A percentile compares a stretch with the other conserved stretches of the same genome.
Evolutionary conservation across 306 rosid species (phyloP).

Genomic region (Sindora glabra): DNA sequence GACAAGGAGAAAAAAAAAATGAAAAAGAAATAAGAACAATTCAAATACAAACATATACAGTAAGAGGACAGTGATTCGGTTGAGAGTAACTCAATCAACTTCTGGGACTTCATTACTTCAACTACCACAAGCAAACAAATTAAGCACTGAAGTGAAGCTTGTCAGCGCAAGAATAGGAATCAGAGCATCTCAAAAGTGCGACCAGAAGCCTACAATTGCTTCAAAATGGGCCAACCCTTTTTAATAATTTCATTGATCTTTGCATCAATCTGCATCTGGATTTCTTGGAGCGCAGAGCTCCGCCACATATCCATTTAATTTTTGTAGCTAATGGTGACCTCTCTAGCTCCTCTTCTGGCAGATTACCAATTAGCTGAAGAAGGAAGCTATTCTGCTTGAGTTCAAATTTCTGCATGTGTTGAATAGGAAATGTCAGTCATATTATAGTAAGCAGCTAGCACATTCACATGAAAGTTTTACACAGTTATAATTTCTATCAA

Average conservation of each 20-base stretch:
- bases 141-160: not conserved
- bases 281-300: slow-evolving; percentile 69
- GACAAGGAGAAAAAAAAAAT: too few species aligned
- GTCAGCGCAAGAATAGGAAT: not conserved
- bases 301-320: slow-evolving; percentile 80
- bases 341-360: slow-evolving; percentile 78
- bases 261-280: slow-evolving; percentile 66
- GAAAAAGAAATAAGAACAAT: too few species aligned
- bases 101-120: too few species aligned
- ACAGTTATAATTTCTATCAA: too few species aligned
- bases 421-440: slow-evolving; percentile 10
- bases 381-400: slow-evolving; percentile 70
- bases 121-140: too few species aligned
- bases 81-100: too few species aligned
- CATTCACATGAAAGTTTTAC: too few species aligned
- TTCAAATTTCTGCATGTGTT: slow-evolving; percentile 74
- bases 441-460: too few species aligned
- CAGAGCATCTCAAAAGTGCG: not conserved
- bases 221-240: slow-evolving; percentile 88
- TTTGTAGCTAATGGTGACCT: slow-evolving; percentile 68
- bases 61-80: too few species aligned
- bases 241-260: slow-evolving; percentile 67
- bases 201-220: not conserved
- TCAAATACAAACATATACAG: too few species aligned
- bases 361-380: slow-evolving; percentile 81